These are phyloP conservation scores for Trametes punicea DNA, from an alignment of 768 basidiomycete species.

Conservation along the genomic window DNA sequence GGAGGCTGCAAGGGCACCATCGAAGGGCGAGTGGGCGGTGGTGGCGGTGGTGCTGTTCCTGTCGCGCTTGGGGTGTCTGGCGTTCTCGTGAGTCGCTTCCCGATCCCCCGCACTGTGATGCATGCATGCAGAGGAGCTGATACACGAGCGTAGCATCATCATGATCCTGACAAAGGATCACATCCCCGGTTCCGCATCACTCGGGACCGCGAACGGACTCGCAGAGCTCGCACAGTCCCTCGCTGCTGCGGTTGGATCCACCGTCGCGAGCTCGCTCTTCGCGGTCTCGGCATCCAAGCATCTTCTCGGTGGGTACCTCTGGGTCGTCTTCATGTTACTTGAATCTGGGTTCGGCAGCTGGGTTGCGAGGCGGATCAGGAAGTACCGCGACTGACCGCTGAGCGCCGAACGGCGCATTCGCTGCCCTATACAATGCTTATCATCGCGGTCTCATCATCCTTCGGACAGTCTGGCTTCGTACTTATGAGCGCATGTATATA, in stretches of 20 bases:
- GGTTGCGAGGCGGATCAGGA: slow-evolving; percentile 21
- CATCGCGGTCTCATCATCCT: background rate
- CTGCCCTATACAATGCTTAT: no score
- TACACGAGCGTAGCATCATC: slow-evolving; percentile 15
- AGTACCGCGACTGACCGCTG: slow-evolving; percentile 19
- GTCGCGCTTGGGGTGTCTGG: slow-evolving; percentile 44
- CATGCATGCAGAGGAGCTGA: slow-evolving; percentile 4
- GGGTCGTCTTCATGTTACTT: slow-evolving; percentile 25
- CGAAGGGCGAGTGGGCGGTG: slow-evolving; percentile 46
- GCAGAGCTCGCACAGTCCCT: slow-evolving; percentile 32
- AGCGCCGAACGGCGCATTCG: background rate
- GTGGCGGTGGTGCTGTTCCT: slow-evolving; percentile 44
- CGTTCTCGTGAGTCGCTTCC: slow-evolving; percentile 47
- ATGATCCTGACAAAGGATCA: slow-evolving; percentile 33
- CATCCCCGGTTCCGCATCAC: slow-evolving; percentile 26
- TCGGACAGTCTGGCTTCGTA: no score
- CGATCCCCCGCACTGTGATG: background rate
- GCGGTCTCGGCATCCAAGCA: slow-evolving; percentile 24
- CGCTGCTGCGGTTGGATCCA: slow-evolving; percentile 28
- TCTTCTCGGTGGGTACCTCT: slow-evolving; percentile 26
- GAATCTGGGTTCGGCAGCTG: slow-evolving; percentile 18
- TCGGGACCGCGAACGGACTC: slow-evolving; percentile 33
- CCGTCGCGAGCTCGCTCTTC: slow-evolving; percentile 30
- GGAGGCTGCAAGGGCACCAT: slow-evolving; percentile 12
- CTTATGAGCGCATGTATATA: background rate